These are phyloP conservation scores for Podospora comata DNA, from an alignment of 495 filamentous ascomycete genomes.

Conservation along the genomic window DNA sequence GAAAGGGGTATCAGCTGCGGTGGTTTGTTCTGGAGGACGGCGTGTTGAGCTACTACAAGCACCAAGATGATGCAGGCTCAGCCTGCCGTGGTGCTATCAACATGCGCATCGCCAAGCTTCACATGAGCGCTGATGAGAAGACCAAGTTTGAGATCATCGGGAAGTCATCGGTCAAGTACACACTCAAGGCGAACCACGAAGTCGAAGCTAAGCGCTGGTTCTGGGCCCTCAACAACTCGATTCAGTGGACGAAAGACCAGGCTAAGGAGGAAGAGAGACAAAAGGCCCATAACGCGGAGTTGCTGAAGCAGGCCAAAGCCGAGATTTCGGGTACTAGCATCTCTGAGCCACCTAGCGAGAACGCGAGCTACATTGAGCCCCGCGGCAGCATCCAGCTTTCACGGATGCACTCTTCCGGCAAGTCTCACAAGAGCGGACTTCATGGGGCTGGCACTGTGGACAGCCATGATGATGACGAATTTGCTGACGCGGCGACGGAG, in stretches of 20 bases:
- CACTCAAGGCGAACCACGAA: conserved; percentile 93
- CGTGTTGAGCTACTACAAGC: conserved; percentile 97
- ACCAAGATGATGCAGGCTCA: conserved; percentile 91
- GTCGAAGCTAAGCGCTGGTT: conserved; percentile 94
- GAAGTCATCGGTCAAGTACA: conserved; percentile 98
- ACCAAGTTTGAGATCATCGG: conserved; percentile 95
- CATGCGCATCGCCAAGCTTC: conserved; percentile 90
- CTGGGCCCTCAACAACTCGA: conserved; percentile 97
- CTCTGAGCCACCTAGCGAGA: conserved; percentile 51
- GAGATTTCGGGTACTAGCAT: conserved; percentile 28
- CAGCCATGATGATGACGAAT: conserved; percentile 45
- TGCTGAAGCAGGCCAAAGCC: conserved; percentile 64
- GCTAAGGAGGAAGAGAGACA: conserved; percentile 81
- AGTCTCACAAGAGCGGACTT: conserved; percentile 28
- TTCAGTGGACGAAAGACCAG: conserved; percentile 97
- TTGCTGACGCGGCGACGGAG: conserved; percentile 37
- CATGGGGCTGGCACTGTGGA: conserved; percentile 30
- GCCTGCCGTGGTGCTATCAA: conserved; percentile 97
- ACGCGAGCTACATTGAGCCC: conserved; percentile 44
- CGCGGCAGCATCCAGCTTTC: conserved; percentile 47
- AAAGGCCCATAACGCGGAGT: conserved; percentile 67
- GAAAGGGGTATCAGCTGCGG: conserved; percentile 88
- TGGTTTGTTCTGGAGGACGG: conserved; percentile 99
- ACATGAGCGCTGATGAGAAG: conserved; percentile 96
- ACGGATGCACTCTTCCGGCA: conserved; percentile 37